Evolutionary conservation across 768 basidiomycete species (phyloP), one percentile per base, ranked within the genome.

Genomic region (Lactifluus rugatus): DNA sequence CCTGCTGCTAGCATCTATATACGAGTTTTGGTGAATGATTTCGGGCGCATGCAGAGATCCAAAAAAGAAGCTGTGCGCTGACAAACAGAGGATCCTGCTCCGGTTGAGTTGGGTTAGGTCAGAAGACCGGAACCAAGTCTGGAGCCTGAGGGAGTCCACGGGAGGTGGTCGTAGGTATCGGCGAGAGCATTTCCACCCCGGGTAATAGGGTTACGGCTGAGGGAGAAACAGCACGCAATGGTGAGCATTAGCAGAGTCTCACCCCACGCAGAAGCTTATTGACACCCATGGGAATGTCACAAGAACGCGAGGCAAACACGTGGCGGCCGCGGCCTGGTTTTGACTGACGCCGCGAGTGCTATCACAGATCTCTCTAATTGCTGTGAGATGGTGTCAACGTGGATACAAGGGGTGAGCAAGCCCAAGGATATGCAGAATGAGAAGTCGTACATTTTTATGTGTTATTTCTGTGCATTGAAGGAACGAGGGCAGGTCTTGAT

Each of bases 291-390:
- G 34, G 48, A 39, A 44, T 46, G 54, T 55, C 44, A 48, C 36
- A 19, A 26, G 32, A n/a, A 51, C 59, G 53, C 26, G 54, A 60
- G 59, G 59, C 49, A 46, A 56, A 56, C 49, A 54, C 59, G 31
- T 60, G 59, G 49, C 49, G n/a, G n/a, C n/a, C n/a, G n/a, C n/a
- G n/a, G n/a, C n/a, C n/a, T n/a, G n/a, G n/a, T n/a, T 10, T 14
- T 25, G 21, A 31, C 19, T 39, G 21, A 47, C 54, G 37, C 46
- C 54, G 50, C 59, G 49, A 41, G 54, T 34, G 34, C 25, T 11
- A 34, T 0, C 34, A 31, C 17, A 28, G 39, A 32, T 42, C n/a
- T 25, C 25, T 23, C 9, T 48, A 48, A 48, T 42, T n/a, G 31
- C 11, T 19, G 51, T 44, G 21, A 26, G 48, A 26, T 19, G 32